These are phyloP conservation scores for Microbotryomycetes sp. DNA, from an alignment of 1,284 basidiomycete genomes.

Conservation along the genomic window DNA sequence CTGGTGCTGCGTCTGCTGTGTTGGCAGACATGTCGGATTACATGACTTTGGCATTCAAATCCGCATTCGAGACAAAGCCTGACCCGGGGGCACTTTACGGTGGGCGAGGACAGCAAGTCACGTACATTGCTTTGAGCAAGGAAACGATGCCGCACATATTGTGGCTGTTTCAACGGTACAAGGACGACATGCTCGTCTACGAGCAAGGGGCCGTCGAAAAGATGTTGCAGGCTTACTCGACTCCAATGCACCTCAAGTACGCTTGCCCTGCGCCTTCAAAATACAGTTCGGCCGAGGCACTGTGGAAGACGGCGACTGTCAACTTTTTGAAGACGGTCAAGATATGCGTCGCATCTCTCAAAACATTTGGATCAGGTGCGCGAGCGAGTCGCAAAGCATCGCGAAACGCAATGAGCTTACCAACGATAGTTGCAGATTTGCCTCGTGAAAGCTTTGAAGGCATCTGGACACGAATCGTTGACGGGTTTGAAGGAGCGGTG, in stretches of 20 bases:
- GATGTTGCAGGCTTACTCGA: conserved; percentile 72
- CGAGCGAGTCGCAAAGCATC: too few relatives aligned
- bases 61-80: conserved; percentile 55
- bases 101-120: conserved; percentile 50
- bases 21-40: conserved; percentile 79
- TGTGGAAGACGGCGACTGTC: conserved; percentile 77
- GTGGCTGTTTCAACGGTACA: conserved; percentile 54
- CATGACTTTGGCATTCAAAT: conserved; percentile 72
- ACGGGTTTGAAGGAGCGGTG: conserved; percentile 71
- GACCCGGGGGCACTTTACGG: conserved; percentile 12
- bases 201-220: conserved; percentile 73
- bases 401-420: too few relatives aligned
- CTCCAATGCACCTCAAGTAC: conserved; percentile 89
- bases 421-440: conserved; percentile 53
- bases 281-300: conserved; percentile 60
- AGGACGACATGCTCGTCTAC: conserved; percentile 59
- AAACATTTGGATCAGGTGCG: not conserved
- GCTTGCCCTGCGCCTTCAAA: conserved; percentile 82
- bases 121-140: conserved; percentile 80
- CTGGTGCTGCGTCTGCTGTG: conserved; percentile 61
- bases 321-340: conserved; percentile 37
- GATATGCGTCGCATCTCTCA: conserved; percentile 9
- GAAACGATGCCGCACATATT: conserved; percentile 75
- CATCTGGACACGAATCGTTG: conserved; percentile 79
- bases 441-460: conserved; percentile 57